Conservation (phyloP, 2,329 filamentous ascomycete species). For the Diplodia sapinea region DNA sequence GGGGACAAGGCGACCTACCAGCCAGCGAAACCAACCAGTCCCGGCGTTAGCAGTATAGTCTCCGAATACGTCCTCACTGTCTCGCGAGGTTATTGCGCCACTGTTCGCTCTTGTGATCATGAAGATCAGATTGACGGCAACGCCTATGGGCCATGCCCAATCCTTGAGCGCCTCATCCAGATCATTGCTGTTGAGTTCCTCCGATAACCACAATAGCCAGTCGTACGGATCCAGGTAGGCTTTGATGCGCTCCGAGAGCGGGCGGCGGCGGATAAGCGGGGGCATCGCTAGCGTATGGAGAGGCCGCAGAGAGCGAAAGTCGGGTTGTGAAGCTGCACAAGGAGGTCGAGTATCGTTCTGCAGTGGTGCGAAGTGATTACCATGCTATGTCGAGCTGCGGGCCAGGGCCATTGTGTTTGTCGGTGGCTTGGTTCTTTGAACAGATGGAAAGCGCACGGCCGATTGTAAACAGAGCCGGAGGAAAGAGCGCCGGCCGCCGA, state of each 20-base stretch:
- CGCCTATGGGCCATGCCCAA: slow-evolving; percentile 75
- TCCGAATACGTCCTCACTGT: slow-evolving; percentile 82
- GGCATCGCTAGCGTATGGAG: slow-evolving; percentile 61
- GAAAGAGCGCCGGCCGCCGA: slow-evolving; percentile 2
- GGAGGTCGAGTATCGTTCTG: too few species aligned
- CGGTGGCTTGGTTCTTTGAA: background rate
- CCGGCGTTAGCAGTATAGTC: slow-evolving; percentile 61
- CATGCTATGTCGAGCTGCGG: slow-evolving; percentile 1
- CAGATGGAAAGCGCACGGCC: background rate
- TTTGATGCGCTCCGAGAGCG: slow-evolving; percentile 80
- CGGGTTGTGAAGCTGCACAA: slow-evolving; percentile 9
- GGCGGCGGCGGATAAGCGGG: slow-evolving; percentile 79
- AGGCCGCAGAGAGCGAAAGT: background rate
- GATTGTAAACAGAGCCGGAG: slow-evolving; percentile 2
- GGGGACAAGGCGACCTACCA: slow-evolving; percentile 54
- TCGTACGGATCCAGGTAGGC: slow-evolving; percentile 85
- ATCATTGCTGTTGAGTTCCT: slow-evolving; percentile 89
- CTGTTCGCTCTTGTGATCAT: slow-evolving; percentile 83
- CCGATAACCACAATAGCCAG: slow-evolving; percentile 86
- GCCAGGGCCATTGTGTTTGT: slow-evolving; percentile 26
- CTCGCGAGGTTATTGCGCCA: slow-evolving; percentile 47
- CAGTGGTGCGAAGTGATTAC: background rate
- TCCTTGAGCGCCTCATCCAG: slow-evolving; percentile 80
- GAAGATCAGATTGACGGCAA: slow-evolving; percentile 79
- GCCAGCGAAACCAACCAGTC: slow-evolving; percentile 71